phyloP scores from a whole-genome alignment of 768 basidiomycete species.

The Xerocomellus dryophilus region DNA sequence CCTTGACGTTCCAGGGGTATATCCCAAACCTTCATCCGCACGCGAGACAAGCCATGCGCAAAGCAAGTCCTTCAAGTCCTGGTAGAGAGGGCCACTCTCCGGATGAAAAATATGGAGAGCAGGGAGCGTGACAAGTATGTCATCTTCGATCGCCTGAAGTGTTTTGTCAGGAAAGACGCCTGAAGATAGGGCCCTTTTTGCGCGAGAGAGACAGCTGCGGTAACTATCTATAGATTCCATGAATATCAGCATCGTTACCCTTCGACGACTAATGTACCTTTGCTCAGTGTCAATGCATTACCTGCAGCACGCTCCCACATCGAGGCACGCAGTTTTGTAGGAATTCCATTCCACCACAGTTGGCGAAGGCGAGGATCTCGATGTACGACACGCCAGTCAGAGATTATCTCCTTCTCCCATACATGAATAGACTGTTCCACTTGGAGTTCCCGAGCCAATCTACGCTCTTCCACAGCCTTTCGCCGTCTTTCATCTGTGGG shows the following conservation, averaged over 20 bases:
- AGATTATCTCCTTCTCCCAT: constrained; percentile 79
- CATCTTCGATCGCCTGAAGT: constrained; percentile 65
- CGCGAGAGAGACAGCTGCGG: constrained; percentile 67
- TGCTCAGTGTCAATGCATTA: constrained; percentile 76
- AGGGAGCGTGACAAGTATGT: constrained; percentile 72
- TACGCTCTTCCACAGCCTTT: constrained; percentile 59
- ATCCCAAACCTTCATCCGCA: constrained; percentile 78
- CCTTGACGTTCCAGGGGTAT: constrained; percentile 63
- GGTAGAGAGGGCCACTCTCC: constrained; percentile 73
- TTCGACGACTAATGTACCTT: constrained; percentile 47
- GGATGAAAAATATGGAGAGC: constrained; percentile 77
- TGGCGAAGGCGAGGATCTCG: constrained; percentile 61
- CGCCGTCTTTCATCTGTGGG: constrained; percentile 66
- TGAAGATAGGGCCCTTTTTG: constrained; percentile 55
- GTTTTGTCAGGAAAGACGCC: constrained; percentile 39
- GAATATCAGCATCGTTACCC: constrained; percentile 4
- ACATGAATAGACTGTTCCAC: constrained; percentile 66
- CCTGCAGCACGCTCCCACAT: constrained; percentile 89
- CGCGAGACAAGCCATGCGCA: constrained; percentile 87
- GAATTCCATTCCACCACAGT: constrained; percentile 89
- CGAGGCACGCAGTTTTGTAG: constrained; percentile 69
- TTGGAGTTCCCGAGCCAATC: constrained; percentile 46
- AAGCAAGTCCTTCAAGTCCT: constrained; percentile 79
- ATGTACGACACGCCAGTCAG: constrained; percentile 78
- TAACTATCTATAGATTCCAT: constrained; percentile 50